These are phyloP conservation scores for Umbelopsis sp. DNA, from an alignment of 192 early-diverging fungal genomes.

Conservation along the genomic window DNA sequence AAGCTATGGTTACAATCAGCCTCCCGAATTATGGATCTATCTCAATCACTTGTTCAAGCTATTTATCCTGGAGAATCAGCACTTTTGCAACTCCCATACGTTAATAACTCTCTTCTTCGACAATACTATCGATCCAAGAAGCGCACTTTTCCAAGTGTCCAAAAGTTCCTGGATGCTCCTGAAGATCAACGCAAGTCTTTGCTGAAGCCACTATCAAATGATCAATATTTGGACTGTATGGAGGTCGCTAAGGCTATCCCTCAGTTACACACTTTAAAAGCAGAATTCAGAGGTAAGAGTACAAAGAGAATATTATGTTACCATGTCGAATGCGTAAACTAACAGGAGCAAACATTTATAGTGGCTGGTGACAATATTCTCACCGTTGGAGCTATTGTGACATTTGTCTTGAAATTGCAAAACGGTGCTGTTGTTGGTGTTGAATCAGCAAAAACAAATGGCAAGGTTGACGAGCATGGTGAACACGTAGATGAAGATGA, in stretches of 20 bases:
- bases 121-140: constrained; percentile 68
- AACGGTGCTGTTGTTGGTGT: constrained; percentile 33
- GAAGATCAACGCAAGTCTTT: constrained; percentile 63
- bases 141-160: constrained; percentile 60
- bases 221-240: constrained; percentile 70
- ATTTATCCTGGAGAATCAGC: constrained; percentile 75
- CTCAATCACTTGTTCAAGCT: constrained; percentile 91
- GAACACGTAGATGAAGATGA: constrained; percentile 51
- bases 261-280: constrained; percentile 70
- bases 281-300: constrained; percentile 75
- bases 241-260: constrained; percentile 81
- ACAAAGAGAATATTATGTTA: too few species aligned
- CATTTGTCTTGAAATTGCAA: constrained; percentile 60
- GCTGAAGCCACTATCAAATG: constrained; percentile 53
- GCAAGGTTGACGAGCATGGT: constrained; percentile 34
- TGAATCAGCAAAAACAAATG: constrained; percentile 29
- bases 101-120: constrained; percentile 64
- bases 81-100: constrained; percentile 84
- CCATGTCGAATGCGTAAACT: too few species aligned
- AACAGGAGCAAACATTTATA: constrained; percentile 6
- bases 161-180: constrained; percentile 67
- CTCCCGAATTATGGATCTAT: constrained; percentile 74
- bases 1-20: constrained; percentile 83
- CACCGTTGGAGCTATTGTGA: constrained; percentile 78
- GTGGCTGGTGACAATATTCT: constrained; percentile 76